A percentile compares a stretch with the other conserved stretches of the same genome.
Evolutionary conservation across 441 rosid species (phyloP).

Genomic region (Isatis lusitanica): DNA sequence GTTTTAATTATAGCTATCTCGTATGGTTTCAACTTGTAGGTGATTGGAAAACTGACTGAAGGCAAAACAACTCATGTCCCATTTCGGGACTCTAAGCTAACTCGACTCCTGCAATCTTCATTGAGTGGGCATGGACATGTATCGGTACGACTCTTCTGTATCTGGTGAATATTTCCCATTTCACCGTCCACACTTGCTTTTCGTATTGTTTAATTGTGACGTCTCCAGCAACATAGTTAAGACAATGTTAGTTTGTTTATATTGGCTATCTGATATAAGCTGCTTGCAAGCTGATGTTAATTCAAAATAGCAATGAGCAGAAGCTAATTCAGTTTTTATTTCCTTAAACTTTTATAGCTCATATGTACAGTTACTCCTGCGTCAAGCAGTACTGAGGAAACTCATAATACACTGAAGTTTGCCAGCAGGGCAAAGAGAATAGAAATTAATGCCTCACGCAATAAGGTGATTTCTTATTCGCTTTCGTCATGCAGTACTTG

Average conservation of each 20-base stretch:
- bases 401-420: conserved; percentile 96
- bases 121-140: conserved; percentile 98
- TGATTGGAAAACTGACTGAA: conserved; percentile 96
- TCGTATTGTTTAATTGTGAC: conserved; percentile 3
- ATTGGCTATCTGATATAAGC: conserved; percentile 4
- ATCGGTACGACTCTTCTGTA: conserved; percentile 63
- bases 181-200: conserved; percentile 2
- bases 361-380: conserved; percentile 99
- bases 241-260: not conserved
- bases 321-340: conserved; percentile 24
- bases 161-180: conserved; percentile 39
- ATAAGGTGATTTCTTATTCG: conserved; percentile 63
- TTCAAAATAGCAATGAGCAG: conserved; percentile 1
- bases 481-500: not conserved
- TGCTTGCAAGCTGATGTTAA: not conserved
- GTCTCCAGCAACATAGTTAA: conserved; percentile 4
- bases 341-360: conserved; percentile 57
- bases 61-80: conserved; percentile 99
- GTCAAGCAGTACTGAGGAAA: conserved; percentile 96
- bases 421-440: conserved; percentile 99
- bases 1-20: not conserved
- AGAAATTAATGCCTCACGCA: conserved; percentile 95
- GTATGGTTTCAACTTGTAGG: conserved; percentile 47
- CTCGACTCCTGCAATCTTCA: conserved; percentile 98
- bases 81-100: conserved; percentile 96